Evolutionary conservation across 208 protist species (phyloP), one percentile per base, ranked within the genome.

Genomic region (Phytomonas sp.): DNA sequence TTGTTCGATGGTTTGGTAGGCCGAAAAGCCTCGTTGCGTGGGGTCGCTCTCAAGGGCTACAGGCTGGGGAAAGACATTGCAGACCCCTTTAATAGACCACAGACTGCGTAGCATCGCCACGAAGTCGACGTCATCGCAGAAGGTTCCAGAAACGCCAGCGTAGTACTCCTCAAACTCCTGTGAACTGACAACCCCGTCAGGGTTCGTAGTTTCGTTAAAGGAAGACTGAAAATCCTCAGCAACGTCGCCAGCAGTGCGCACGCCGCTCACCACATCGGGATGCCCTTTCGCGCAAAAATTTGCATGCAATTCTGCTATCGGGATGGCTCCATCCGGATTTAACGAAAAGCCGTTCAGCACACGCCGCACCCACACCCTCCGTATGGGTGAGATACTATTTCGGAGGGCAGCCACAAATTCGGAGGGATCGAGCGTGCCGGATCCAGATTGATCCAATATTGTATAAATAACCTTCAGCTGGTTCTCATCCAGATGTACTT

Each of bases 121-220:
- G 67, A 94, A 96, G 8, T 32, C 40, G 26, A 82, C 74, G 69
- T 96, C 91, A 67, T 84, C 74, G 64, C 64, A 73, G 73, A 69
- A 82, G 7, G 74, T 37, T 14, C 71, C 74, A 19, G 86, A 88
- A 5, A 96, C 71, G 29, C 84, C 87, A 11, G 78, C 72, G 74
- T 87, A 93, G 74, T 94, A 94, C 80, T 96, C 76, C 68, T 87
- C 74, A 59, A 94, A 94, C 74, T 96, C 91, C 67, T 94, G 85
- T 60, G 71, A 73, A 29, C 81, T 89, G 29, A 96, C 72, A 26
- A 71, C 60, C 16, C 91, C 89, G 63, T 88, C 82, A 3, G 91
- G 88, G 70, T 96, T 96, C 0, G 91, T 94, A 12, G n/a, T 69
- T n/a, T 67, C 74, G 79, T 84, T 93, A 66, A 96, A 96, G 3